Evolutionary conservation across 2,329 filamentous ascomycete species (phyloP), one percentile per base, ranked within the genome.

Genomic region (Apiospora malaysiana): DNA sequence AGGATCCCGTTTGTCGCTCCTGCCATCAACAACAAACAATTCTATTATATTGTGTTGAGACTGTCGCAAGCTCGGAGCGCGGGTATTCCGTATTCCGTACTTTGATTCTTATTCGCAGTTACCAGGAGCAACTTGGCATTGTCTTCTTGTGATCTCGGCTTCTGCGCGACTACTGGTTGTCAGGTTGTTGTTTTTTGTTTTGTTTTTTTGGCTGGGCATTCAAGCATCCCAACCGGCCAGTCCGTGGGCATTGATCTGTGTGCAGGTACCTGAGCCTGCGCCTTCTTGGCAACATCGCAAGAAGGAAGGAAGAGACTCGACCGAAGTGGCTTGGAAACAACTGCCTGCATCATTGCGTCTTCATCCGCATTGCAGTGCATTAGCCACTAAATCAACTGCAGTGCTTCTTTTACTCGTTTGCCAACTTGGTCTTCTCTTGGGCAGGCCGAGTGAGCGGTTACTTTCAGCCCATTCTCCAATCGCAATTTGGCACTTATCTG

Each of bases 281-380:
- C 32, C 32, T 21, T 40, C 32, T 63, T n/a, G 32, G 56, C 56
- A 14, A 45, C 12, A 45, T 45, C 16, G 12, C 8, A 37, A 40
- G 27, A 63, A 59, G 27, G 51, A 27, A 51, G n/a, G 9, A 51
- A 51, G n/a, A 5, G 32, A 63, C 56, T 63, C 56, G 32, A 63
- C 56, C 18, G n/a, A 59, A 40, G 56, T 63, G 56, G 56, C 56
- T 63, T 63, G 56, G 27, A n/a, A 40, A 21, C 32, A 21, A 63
- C 27, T 32, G 51, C 25, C 51, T 37, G 51, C 51, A 59, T 40
- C n/a, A 63, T 63, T 63, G 56, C 56, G 56, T 63, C 56, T 63
- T 63, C 51, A 37, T 59, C 56, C 56, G 56, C 56, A 63, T 40
- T 63, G 56, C 56, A 63, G 27, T 10, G 56, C 32, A 63, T 63